Evolutionary conservation across 2,329 filamentous ascomycete species (phyloP).

Genomic region (Penicillium sp.): DNA sequence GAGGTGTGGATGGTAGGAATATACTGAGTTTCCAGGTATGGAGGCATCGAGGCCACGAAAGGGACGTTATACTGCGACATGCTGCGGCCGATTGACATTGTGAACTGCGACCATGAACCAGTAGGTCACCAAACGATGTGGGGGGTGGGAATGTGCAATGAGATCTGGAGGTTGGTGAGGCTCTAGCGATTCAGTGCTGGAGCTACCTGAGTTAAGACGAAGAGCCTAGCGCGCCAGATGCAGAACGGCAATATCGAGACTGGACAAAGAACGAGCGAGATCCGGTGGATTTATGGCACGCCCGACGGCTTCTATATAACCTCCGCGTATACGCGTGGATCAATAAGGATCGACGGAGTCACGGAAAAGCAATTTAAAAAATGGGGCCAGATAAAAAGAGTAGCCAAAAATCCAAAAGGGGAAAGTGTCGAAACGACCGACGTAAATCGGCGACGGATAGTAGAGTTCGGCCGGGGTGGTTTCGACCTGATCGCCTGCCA

Average conservation of each 20-base stretch:
- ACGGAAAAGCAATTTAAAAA: slow-evolving; percentile 9
- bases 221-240: too few species aligned
- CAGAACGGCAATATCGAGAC: too few species aligned
- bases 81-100: slow-evolving; percentile 4
- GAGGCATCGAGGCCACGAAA: not conserved
- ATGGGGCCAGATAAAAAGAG: slow-evolving; percentile 1
- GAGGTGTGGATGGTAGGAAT: not conserved
- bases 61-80: slow-evolving; percentile 4
- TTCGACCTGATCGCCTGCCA: slow-evolving; percentile 5
- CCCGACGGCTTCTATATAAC: slow-evolving; percentile 9
- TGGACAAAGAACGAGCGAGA: not conserved
- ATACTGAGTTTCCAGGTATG: slow-evolving; percentile 2
- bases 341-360: slow-evolving; percentile 11
- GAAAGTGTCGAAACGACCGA: slow-evolving; percentile 5
- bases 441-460: slow-evolving; percentile 1
- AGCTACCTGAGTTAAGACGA: too few species aligned
- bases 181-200: too few species aligned
- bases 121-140: not conserved
- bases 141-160: too few species aligned
- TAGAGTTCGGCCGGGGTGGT: not conserved
- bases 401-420: not conserved
- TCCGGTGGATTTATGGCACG: not conserved
- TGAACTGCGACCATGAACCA: not conserved
- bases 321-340: slow-evolving; percentile 1
- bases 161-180: not conserved